Base-by-base conservation (phyloP, 1,139 yeast species). In the Yamadazyma aaseri region DNA sequence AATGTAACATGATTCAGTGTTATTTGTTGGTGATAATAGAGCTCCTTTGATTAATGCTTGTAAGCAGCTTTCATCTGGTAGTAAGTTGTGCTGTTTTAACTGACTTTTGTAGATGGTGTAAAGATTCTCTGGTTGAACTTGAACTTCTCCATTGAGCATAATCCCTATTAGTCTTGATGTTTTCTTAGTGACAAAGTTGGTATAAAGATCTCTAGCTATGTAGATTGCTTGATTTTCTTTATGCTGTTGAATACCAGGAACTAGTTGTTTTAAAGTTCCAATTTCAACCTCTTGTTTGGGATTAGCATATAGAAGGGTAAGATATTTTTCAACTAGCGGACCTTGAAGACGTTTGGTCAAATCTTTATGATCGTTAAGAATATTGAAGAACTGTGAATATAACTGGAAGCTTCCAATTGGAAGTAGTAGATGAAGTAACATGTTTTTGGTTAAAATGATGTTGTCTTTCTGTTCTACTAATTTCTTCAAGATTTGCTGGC, bases 71-170 rank as follows among this genome's bases (percentile, higher is more conserved):
- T 64, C 65, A 45, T 61, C 60, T 5, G 78, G 68, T 1, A 38
- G 16, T 4, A 50, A 29, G 11, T 41, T 31, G 6, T 40, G 35
- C 3, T 43, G 40, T 3, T 38, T 17, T 1, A 64, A 39, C 28
- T 63, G 62, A 11, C 35, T 20, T 12, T 46, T 39, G 47, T 72
- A 76, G 10, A 71, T 40, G 0, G 50, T 37, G 45, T 56, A 71
- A 0, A 75, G 50, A 2, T 50, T 46, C 5, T 49, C 43, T 0
- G 79, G 76, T 11, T 63, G 54, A 1, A 58, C 39, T 8, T 53
- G 47, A 1, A 72, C 63, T 44, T 78, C 82, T 3, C 79, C 80
- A 24, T 63, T 52, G 15, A 75, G 57, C 63, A 65, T 58, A 10
- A 51, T 46, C 1, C 72, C 73, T 2, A 67, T 44, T 2, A 55